Evolutionary conservation across 23 red algal species (phyloP).

Genomic region (Gracilaria vermiculophylla): DNA sequence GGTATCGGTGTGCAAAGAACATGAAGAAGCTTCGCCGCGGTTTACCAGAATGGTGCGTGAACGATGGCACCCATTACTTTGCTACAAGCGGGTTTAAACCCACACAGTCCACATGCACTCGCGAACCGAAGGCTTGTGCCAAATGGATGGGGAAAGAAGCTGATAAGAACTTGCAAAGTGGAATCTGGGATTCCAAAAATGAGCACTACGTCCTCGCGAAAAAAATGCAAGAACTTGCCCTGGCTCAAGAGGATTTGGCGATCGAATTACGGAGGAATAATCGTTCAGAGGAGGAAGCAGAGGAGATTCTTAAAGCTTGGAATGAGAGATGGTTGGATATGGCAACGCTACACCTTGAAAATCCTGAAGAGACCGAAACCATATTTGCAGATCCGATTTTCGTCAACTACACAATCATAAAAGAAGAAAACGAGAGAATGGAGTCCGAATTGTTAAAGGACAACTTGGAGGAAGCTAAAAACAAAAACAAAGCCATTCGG

Average conservation of each 20-base stretch:
- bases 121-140: slow-evolving; percentile 6
- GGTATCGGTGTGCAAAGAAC: neutral
- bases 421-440: slow-evolving; percentile 5
- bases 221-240: slow-evolving; percentile 10
- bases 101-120: neutral
- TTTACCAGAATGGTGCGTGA: slow-evolving; percentile 44
- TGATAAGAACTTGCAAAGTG: neutral
- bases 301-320: slow-evolving; percentile 24
- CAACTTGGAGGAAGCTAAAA: slow-evolving; percentile 21
- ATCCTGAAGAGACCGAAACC: slow-evolving; percentile 21
- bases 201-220: neutral
- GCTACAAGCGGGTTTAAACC: slow-evolving; percentile 22
- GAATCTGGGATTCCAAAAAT: neutral
- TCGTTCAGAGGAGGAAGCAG: neutral
- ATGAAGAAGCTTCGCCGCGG: slow-evolving; percentile 28
- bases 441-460: slow-evolving; percentile 10
- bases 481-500: slow-evolving; percentile 32
- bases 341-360: slow-evolving; percentile 1
- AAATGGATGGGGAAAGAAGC: slow-evolving; percentile 27
- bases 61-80: slow-evolving; percentile 20
- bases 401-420: neutral
- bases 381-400: slow-evolving; percentile 45
- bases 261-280: neutral
- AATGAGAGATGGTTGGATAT: neutral
- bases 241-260: slow-evolving; percentile 4